Percentiles rank a stretch among this genome's conserved stretches.
Conservation (phyloP, 805 yeast genomes). For the Cyberlindnera mississippiensis region DNA sequence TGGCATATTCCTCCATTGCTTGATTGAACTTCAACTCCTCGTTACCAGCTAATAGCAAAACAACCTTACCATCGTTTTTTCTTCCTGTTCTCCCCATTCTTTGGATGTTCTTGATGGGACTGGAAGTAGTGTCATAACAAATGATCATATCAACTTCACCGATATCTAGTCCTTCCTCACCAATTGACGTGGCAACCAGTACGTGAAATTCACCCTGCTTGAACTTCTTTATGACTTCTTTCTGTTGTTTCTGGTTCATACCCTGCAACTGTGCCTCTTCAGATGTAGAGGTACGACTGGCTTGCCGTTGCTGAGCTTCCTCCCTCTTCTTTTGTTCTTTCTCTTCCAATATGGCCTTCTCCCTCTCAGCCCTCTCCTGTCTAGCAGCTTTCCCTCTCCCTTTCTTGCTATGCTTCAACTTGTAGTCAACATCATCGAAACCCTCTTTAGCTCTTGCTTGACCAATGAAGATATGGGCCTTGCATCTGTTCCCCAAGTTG, state of each 20-base stretch:
- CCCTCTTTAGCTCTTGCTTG: slow-evolving; percentile 75
- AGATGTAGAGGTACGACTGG: slow-evolving; percentile 54
- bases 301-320: slow-evolving; percentile 31
- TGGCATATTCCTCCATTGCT: slow-evolving; percentile 80
- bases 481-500: slow-evolving; percentile 33
- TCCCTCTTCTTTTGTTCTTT: slow-evolving; percentile 31
- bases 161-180: slow-evolving; percentile 97
- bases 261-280: slow-evolving; percentile 77
- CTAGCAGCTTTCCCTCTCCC: slow-evolving; percentile 39
- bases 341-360: slow-evolving; percentile 27
- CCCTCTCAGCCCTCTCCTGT: slow-evolving; percentile 31
- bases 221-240: slow-evolving; percentile 69
- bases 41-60: slow-evolving; percentile 67
- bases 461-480: slow-evolving; percentile 89
- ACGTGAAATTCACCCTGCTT: slow-evolving; percentile 71
- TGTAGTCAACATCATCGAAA: slow-evolving; percentile 53
- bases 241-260: slow-evolving; percentile 88
- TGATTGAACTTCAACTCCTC: slow-evolving; percentile 78
- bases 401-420: slow-evolving; percentile 40
- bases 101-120: slow-evolving; percentile 91
- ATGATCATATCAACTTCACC: slow-evolving; percentile 95
- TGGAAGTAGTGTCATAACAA: slow-evolving; percentile 88
- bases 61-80: slow-evolving; percentile 81
- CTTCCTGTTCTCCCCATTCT: slow-evolving; percentile 99
- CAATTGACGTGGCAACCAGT: slow-evolving; percentile 93